Conservation (phyloP, 2,329 filamentous ascomycete genomes). For the Apiospora malaysiana region DNA sequence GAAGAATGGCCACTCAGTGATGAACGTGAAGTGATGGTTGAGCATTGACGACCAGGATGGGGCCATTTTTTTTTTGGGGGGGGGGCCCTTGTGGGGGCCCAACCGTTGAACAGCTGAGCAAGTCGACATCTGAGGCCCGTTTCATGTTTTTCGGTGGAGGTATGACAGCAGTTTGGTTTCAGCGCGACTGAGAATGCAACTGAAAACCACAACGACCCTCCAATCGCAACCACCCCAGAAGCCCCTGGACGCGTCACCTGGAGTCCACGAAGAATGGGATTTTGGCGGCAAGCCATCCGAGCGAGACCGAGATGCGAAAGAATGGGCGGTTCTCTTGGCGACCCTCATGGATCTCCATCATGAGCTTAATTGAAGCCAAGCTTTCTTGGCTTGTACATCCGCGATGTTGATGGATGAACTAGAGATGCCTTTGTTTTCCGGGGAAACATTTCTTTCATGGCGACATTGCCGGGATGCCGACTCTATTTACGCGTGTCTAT, state of each 20-base stretch:
- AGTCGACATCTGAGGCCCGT: slow-evolving; percentile 1
- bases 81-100: background rate
- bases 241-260: slow-evolving; percentile 9
- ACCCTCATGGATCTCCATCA: background rate
- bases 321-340: background rate
- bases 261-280: background rate
- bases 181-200: background rate
- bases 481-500: background rate
- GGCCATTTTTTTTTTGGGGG: too few species aligned
- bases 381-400: slow-evolving; percentile 11
- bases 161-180: slow-evolving; percentile 17
- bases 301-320: background rate
- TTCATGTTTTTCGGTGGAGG: slow-evolving; percentile 2
- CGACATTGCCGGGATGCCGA: background rate
- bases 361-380: slow-evolving; percentile 12
- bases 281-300: background rate
- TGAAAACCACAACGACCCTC: background rate
- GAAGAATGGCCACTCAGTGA: background rate
- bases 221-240: background rate
- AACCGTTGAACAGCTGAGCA: background rate
- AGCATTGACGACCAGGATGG: slow-evolving; percentile 5
- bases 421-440: background rate
- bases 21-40: too few species aligned
- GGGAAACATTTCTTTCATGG: background rate
- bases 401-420: slow-evolving; percentile 3